Percentiles rank a stretch among this genome's conserved stretches.
phyloP scores from a whole-genome alignment of 2,329 filamentous ascomycete genomes.

The Neonectria punicea region DNA sequence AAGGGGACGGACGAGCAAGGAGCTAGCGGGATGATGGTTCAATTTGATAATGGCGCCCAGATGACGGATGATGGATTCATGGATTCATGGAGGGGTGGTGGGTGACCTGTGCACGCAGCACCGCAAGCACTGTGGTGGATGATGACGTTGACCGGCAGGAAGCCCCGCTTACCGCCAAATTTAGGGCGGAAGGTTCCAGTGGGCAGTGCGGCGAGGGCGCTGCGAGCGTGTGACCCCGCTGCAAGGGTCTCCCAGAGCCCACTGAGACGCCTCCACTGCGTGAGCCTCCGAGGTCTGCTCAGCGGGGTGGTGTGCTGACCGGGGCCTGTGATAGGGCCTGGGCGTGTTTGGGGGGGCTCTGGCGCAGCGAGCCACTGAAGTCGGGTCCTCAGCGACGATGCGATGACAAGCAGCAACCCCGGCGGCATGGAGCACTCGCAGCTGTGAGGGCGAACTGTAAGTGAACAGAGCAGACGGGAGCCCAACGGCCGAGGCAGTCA shows the following conservation, averaged over 20 bases:
- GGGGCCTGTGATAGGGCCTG: constrained; percentile 33
- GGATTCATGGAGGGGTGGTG: constrained; percentile 32
- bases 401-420: constrained; percentile 12
- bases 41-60: constrained; percentile 32
- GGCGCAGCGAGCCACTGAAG: not conserved
- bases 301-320: constrained; percentile 34
- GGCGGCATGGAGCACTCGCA: not conserved
- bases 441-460: constrained; percentile 2
- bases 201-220: not conserved
- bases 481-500: constrained; percentile 4
- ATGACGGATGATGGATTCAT: constrained; percentile 28
- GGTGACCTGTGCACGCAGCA: constrained; percentile 6
- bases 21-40: constrained; percentile 21
- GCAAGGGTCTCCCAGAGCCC: constrained; percentile 25
- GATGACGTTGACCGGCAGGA: constrained; percentile 42
- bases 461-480: not conserved
- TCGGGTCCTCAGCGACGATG: not conserved
- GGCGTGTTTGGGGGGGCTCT: not conserved
- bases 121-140: constrained; percentile 17
- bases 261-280: not conserved
- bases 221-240: constrained; percentile 37
- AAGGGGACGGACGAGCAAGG: constrained; percentile 6
- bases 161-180: constrained; percentile 34
- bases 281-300: not conserved
- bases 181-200: constrained; percentile 35